phyloP scores from a whole-genome alignment of 2,329 filamentous ascomycete species.

The Purpureocillium takamizusanense region DNA sequence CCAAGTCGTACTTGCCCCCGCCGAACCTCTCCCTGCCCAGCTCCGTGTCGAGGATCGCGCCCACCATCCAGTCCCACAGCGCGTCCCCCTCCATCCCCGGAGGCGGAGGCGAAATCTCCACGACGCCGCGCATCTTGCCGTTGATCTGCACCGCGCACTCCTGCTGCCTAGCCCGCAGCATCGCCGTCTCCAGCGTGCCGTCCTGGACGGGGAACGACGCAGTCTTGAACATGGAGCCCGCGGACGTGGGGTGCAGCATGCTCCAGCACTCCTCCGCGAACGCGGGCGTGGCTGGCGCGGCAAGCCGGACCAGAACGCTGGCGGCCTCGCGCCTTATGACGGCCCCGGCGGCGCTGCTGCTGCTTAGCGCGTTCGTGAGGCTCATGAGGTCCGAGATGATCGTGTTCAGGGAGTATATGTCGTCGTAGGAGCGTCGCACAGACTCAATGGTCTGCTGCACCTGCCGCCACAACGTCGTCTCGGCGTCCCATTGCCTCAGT shows the following conservation, averaged over 20 bases:
- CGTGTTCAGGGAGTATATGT: slow-evolving; percentile 73
- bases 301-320: slow-evolving; percentile 55
- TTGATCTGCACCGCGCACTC: slow-evolving; percentile 68
- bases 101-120: slow-evolving; percentile 50
- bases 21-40: slow-evolving; percentile 50
- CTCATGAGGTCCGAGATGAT: slow-evolving; percentile 75
- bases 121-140: slow-evolving; percentile 63
- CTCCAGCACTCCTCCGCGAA: slow-evolving; percentile 77
- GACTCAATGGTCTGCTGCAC: slow-evolving; percentile 59
- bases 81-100: slow-evolving; percentile 28
- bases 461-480: slow-evolving; percentile 49
- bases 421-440: slow-evolving; percentile 59
- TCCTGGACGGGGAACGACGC: slow-evolving; percentile 53
- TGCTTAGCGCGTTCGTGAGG: slow-evolving; percentile 61
- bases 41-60: slow-evolving; percentile 49
- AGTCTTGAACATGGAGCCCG: slow-evolving; percentile 30
- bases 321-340: slow-evolving; percentile 39
- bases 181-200: slow-evolving; percentile 34
- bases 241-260: slow-evolving; percentile 35
- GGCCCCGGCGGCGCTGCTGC: slow-evolving; percentile 28
- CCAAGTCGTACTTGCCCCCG: slow-evolving; percentile 33
- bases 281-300: slow-evolving; percentile 73
- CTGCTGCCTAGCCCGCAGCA: slow-evolving; percentile 40
- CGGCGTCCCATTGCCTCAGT: slow-evolving; percentile 33
- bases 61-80: slow-evolving; percentile 52